Evolutionary conservation across 257 asterid species (phyloP), one percentile per base, ranked within the genome.

Genomic region (Marsdenia floribunda): DNA sequence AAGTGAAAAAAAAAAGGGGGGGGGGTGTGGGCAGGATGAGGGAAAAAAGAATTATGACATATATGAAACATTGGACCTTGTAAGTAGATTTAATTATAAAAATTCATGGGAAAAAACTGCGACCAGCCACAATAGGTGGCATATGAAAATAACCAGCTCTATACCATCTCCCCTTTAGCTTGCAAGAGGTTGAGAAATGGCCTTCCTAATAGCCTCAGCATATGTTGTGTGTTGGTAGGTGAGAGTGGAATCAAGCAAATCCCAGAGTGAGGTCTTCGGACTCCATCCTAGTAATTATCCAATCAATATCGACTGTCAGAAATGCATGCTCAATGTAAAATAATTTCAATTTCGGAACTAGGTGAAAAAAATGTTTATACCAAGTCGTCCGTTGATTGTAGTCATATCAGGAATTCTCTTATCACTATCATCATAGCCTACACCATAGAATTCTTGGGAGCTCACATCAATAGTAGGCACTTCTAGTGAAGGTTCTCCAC

Each of bases 361-460:
- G 67, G 67, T 42, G 64, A 72, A 26, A 67, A 67, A 44, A 44
- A 44, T n/a, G 68, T 46, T 22, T 42, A 73, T 91, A 93, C 97
- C 97, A 26, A 93, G 97, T 78, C 91, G 97, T 80, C 73, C 83
- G 90, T 91, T 93, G 79, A 93, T 93, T 64, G 91, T 90, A 81
- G 97, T 90, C 98, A 93, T 93, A 79, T 93, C 98, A 15, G 98
- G 98, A 77, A 93, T 93, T 83, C 98, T 86, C 87, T 88, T 93
- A 84, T 93, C 98, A 79, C 98, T 93, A 60, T 93, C 98, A 76
- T 93, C 98, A 64, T 93, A 93, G 49, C 98, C 98, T 83, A 88
- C 98, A 38, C 98, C 98, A 35, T 93, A 93, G 49, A 93, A 93
- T 77, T 93, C 97, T 86, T 91, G 87, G 42, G 98, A 93, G 86